Evolutionary conservation across 1,284 basidiomycete genomes (phyloP).

Genomic region (Marasmius tenuissimus): DNA sequence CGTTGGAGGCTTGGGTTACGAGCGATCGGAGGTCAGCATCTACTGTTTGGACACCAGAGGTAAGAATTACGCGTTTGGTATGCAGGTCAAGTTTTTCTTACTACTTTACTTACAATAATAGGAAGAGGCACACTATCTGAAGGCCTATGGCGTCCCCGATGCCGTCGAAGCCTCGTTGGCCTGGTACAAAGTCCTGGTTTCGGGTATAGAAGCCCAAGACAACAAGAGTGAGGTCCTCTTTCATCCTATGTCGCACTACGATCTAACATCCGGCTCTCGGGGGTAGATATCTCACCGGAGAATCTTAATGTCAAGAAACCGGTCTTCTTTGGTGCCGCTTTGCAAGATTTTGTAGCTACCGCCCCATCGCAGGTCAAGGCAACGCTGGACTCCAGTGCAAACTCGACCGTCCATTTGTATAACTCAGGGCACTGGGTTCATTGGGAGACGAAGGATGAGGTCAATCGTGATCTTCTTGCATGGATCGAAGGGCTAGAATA

Average conservation of each 20-base stretch:
- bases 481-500: constrained; percentile 24
- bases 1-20: constrained; percentile 29
- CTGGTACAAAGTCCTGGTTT: constrained; percentile 8
- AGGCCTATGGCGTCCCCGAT: constrained; percentile 19
- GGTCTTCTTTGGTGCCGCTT: constrained; percentile 32
- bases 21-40: constrained; percentile 18
- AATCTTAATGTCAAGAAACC: constrained; percentile 26
- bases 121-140: constrained; percentile 23
- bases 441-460: constrained; percentile 24
- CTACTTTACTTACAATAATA: constrained; percentile 3
- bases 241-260: too few species aligned
- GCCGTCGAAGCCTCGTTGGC: constrained; percentile 6
- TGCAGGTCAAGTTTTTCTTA: neutral
- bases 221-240: constrained; percentile 14
- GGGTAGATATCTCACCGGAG: constrained; percentile 22
- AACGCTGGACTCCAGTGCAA: constrained; percentile 22
- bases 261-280: neutral
- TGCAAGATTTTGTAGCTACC: constrained; percentile 27
- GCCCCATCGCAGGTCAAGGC: constrained; percentile 15
- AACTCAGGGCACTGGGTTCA: constrained; percentile 32
- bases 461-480: constrained; percentile 28
- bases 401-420: constrained; percentile 32
- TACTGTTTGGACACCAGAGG: constrained; percentile 11
- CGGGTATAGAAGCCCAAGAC: constrained; percentile 6
- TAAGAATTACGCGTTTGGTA: neutral